Base-by-base conservation (phyloP, 495 filamentous ascomycete genomes). In the Trichoderma erinaceum region DNA sequence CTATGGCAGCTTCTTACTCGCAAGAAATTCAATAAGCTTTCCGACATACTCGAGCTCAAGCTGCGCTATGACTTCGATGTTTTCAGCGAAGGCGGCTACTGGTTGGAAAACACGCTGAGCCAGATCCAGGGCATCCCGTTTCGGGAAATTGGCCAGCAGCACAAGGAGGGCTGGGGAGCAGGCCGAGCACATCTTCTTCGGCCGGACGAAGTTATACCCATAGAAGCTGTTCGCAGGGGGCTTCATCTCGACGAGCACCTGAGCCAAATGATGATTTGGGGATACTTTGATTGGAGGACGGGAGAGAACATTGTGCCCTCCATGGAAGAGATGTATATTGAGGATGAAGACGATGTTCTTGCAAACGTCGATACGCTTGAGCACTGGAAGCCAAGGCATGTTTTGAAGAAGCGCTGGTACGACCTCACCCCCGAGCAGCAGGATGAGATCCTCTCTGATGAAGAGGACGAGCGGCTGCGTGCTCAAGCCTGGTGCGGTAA, bases 191-290 rank as follows among this genome's bases (percentile, higher is more conserved):
- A 77, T 64, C 75, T 91, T 18, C 43, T 82, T 23, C 77, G 83
- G 16, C 79, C 84, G 4, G 87, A 90, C 72, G 80, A 89, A 72
- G 69, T 89, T 68, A 69, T 89, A 10, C 66, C 82, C 46, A 70
- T 74, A 56, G 87, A 90, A 71, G 69, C 78, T 11, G 68, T 79
- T 0, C 75, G 78, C 48, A 73, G 88, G 38, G 64, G 76, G n/a
- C 66, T 89, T 63, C 63, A 78, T 38, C 64, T 88, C 41, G 71
- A 83, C 52, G 38, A 69, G 16, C 75, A 81, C 71, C 75, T 82
- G 61, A 58, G 75, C 48, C 68, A 78, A 65, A 84, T 87, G 77
- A 79, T 86, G 71, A 66, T 82, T n/a, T 87, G 78, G 70, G 87
- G 87, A 2, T 84, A 83, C 71, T 75, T 86, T 41, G 78, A 88